phyloP scores from a whole-genome alignment of 306 rosid genomes.

The Cicer chorassanicum region DNA sequence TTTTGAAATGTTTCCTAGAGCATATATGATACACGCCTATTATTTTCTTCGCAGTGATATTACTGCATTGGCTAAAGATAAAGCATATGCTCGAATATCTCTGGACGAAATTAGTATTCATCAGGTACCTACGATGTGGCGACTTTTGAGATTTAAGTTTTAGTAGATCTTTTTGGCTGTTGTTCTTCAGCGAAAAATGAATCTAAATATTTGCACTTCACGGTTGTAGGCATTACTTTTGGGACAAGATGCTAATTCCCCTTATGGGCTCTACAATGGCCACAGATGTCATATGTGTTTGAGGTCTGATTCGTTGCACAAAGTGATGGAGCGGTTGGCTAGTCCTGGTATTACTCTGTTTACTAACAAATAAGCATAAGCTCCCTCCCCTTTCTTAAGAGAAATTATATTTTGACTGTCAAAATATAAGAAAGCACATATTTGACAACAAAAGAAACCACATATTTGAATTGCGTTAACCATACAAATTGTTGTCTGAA shows the following conservation, averaged over 20 bases:
- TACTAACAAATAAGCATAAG: not conserved
- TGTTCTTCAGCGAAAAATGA: constrained; percentile 30
- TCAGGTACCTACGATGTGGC: constrained; percentile 61
- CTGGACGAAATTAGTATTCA: constrained; percentile 71
- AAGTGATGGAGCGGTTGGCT: constrained; percentile 82
- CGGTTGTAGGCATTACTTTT: constrained; percentile 67
- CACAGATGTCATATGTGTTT: constrained; percentile 87
- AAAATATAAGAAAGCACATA: too few species aligned
- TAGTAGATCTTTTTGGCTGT: constrained; percentile 22
- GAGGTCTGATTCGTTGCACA: constrained; percentile 77
- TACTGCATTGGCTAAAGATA: constrained; percentile 89
- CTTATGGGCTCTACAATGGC: constrained; percentile 53
- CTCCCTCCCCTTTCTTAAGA: not conserved
- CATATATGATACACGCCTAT: constrained; percentile 25
- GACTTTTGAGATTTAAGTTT: constrained; percentile 21
- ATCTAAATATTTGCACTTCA: constrained; percentile 23
- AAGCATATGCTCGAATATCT: constrained; percentile 71
- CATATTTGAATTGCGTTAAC: too few species aligned
- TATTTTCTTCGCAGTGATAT: constrained; percentile 67
- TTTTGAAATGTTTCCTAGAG: constrained; percentile 31
- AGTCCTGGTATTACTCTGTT: constrained; percentile 63
- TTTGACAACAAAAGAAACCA: too few species aligned
- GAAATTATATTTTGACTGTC: too few species aligned
- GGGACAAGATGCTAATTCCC: constrained; percentile 72
- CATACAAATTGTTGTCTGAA: too few species aligned